Conservation (phyloP, 2,329 filamentous ascomycete species). For the Cladosporium sp. region DNA sequence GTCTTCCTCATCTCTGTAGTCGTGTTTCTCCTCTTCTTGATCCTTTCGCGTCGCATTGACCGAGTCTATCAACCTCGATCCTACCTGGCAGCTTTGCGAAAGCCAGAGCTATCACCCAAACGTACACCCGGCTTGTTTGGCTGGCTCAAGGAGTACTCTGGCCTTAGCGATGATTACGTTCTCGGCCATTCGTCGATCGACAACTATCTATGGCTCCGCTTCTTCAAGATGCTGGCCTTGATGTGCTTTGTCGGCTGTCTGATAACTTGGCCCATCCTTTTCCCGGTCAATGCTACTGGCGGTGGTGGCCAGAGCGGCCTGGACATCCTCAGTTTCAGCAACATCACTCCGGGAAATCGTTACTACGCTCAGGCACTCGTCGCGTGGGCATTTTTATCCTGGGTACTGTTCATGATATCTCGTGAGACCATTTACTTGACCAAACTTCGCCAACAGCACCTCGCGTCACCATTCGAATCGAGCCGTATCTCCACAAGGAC, state of each 20-base stretch:
- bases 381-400: constrained; percentile 43
- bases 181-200: constrained; percentile 49
- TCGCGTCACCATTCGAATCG: constrained; percentile 44
- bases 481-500: constrained; percentile 47
- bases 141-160: constrained; percentile 49
- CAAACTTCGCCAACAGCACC: constrained; percentile 49
- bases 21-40: constrained; percentile 47
- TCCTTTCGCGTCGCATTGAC: constrained; percentile 45
- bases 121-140: constrained; percentile 49
- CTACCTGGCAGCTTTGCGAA: constrained; percentile 27
- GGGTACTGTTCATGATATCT: constrained; percentile 47
- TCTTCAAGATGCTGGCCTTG: constrained; percentile 46
- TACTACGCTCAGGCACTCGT: constrained; percentile 46
- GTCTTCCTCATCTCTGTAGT: constrained; percentile 46
- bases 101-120: constrained; percentile 50
- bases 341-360: constrained; percentile 40
- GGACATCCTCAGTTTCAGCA: constrained; percentile 36
- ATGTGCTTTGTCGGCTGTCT: constrained; percentile 45
- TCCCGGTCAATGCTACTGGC: constrained; percentile 47
- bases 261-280: constrained; percentile 49
- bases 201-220: constrained; percentile 50
- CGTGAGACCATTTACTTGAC: constrained; percentile 47
- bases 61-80: constrained; percentile 41
- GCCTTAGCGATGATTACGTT: constrained; percentile 45
- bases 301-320: constrained; percentile 26